phyloP scores from a whole-genome alignment of 331 rosid genomes.

The Erythrophleum ivorense region DNA sequence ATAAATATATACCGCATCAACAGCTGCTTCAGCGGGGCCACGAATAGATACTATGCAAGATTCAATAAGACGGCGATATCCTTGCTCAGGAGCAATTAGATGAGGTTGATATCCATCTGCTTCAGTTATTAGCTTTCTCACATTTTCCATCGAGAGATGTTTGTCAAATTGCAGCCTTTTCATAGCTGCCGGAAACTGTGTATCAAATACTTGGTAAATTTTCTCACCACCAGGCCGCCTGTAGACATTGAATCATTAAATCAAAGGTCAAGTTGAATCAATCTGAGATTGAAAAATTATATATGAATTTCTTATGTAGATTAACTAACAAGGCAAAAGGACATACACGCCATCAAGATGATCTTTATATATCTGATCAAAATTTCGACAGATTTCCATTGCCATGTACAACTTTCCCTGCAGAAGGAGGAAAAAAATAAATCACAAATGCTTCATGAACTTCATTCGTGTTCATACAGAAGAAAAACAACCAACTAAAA shows the following conservation, averaged over 20 bases:
- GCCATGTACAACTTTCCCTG: conserved; percentile 91
- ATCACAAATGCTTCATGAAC: conserved; percentile 13
- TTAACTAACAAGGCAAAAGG: conserved; percentile 11
- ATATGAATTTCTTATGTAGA: neutral
- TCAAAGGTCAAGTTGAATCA: conserved; percentile 29
- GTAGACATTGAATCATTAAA: conserved; percentile 37
- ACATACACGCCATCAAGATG: conserved; percentile 97
- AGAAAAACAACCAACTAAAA: too few species aligned
- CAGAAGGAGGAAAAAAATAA: conserved; percentile 34
- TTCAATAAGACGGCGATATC: conserved; percentile 97
- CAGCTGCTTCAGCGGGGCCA: conserved; percentile 99
- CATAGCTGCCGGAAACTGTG: conserved; percentile 96
- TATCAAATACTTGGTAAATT: conserved; percentile 87
- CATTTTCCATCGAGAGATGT: conserved; percentile 87
- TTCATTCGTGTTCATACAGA: neutral
- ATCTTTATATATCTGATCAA: conserved; percentile 76
- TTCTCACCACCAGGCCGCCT: conserved; percentile 96
- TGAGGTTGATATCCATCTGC: conserved; percentile 99
- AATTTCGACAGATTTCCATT: conserved; percentile 90
- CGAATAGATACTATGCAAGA: conserved; percentile 80
- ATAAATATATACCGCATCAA: conserved; percentile 74
- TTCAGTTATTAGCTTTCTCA: conserved; percentile 88
- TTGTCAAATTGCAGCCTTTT: conserved; percentile 96
- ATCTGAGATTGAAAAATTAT: conserved; percentile 17
- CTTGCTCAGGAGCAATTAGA: conserved; percentile 98